Conservation (phyloP, 2,329 filamentous ascomycete species). For the Leptographium procerum region DNA sequence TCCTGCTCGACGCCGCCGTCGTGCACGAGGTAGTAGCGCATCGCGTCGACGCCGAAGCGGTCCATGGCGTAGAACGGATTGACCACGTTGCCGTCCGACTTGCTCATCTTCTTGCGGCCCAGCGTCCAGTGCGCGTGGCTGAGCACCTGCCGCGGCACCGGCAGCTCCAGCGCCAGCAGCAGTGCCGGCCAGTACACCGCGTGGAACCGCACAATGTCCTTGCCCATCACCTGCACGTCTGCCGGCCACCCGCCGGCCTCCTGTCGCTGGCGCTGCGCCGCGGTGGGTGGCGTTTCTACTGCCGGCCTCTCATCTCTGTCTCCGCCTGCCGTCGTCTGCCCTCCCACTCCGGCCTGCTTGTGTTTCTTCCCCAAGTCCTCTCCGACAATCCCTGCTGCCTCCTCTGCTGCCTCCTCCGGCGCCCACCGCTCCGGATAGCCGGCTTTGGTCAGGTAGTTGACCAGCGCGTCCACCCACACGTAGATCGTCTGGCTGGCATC, state of each 20-base stretch:
- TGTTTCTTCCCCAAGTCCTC: background rate
- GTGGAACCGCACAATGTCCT: constrained; percentile 94
- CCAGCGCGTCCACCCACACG: constrained; percentile 91
- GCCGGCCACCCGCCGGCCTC: constrained; percentile 68
- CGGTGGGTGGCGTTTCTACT: constrained; percentile 14
- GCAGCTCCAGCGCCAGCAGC: constrained; percentile 75
- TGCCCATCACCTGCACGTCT: constrained; percentile 85
- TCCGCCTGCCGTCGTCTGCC: too few species aligned
- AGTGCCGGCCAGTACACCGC: constrained; percentile 98
- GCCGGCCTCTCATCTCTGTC: background rate
- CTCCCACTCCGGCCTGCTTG: background rate
- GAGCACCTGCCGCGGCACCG: constrained; percentile 66
- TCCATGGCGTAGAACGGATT: constrained; percentile 88
- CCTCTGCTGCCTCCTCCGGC: constrained; percentile 27
- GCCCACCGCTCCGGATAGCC: constrained; percentile 65
- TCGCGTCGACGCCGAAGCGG: constrained; percentile 73
- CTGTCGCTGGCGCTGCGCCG: constrained; percentile 22
- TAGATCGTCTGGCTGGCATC: constrained; percentile 87
- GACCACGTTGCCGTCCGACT: constrained; percentile 88
- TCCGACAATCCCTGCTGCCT: background rate
- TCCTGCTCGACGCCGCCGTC: constrained; percentile 70
- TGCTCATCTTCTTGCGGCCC: constrained; percentile 88
- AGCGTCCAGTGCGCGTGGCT: constrained; percentile 96
- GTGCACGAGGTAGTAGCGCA: constrained; percentile 81
- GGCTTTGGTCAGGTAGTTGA: constrained; percentile 84